Base-by-base conservation (phyloP, 148 eudicot species). In the Polygonum maritimum region DNA sequence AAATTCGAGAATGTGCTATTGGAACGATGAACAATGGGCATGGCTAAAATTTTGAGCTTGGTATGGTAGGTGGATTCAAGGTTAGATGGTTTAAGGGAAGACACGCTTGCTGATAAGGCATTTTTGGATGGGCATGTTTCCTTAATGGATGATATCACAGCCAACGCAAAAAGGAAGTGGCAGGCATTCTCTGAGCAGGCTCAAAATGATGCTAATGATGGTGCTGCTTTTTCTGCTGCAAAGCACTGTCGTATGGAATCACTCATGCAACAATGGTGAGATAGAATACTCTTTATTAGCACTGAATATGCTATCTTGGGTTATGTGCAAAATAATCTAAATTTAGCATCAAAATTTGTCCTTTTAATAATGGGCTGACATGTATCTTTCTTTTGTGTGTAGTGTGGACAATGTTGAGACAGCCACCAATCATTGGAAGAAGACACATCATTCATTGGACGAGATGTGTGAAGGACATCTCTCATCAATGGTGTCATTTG, bases 101-200 rank as follows among this genome's bases (percentile, higher is more conserved):
- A 81, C 73, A 87, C 84, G 48, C 62, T 78, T 71, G 88, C 85
- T 51, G 91, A 88, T 76, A 90, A 88, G 82, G 75, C 79, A 18
- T 89, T 86, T 83, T 82, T 95, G 83, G 97, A 91, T 62, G 88
- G 88, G 38, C 97, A 91, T 79, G 86, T 88, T 77, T 83, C 97
- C 31, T 84, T 89, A 9, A 77, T 92, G 82, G 91, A 85, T 55
- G 84, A 88, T 16, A 83, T 95, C 48, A 92, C 99, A 76, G 78
- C 87, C 44, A 96, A 90, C 81, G 89, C 97, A 31, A 95, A 95
- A 82, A 82, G 99, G 79, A 95, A 95, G 85, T 95, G 98, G 99
- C 87, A 91, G 60, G 88, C 89, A 76, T 92, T 85, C 75, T 88
- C 87, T 69, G 48, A 55, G 73, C 91, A 88, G 78, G 96, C 94